phyloP scores from a whole-genome alignment of 2,329 filamentous ascomycete genomes.

The Penicillium sp. region DNA sequence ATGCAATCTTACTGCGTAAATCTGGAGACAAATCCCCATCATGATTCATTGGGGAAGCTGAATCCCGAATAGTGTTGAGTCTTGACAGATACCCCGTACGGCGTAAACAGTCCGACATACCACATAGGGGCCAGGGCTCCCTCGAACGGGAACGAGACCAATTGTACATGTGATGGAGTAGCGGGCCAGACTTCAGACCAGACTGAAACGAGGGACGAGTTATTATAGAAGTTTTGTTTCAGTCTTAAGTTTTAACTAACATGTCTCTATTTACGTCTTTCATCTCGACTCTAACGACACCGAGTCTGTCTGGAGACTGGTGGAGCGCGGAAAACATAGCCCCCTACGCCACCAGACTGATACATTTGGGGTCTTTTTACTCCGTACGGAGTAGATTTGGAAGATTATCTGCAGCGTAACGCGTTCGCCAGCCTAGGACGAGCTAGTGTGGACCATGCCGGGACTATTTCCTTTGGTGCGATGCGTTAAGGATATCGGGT shows the following conservation, averaged over 20 bases:
- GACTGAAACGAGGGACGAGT: not conserved
- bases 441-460: slow-evolving; percentile 12
- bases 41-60: too few species aligned
- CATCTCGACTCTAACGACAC: not conserved
- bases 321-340: not conserved
- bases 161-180: not conserved
- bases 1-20: too few species aligned
- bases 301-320: not conserved
- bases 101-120: too few species aligned
- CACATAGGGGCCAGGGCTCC: too few species aligned
- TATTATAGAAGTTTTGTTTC: not conserved
- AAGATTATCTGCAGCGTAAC: not conserved
- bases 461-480: slow-evolving; percentile 17
- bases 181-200: not conserved
- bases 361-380: not conserved
- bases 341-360: not conserved
- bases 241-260: too few species aligned
- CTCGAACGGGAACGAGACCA: not conserved
- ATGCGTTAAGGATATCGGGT: slow-evolving; percentile 11
- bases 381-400: too few species aligned
- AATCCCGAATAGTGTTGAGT: too few species aligned
- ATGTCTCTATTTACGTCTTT: too few species aligned
- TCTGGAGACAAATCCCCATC: not conserved
- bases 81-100: too few species aligned
- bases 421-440: slow-evolving; percentile 11